Evolutionary conservation across 1,284 basidiomycete species (phyloP).

Genomic region (Leccinum subrobustum): DNA sequence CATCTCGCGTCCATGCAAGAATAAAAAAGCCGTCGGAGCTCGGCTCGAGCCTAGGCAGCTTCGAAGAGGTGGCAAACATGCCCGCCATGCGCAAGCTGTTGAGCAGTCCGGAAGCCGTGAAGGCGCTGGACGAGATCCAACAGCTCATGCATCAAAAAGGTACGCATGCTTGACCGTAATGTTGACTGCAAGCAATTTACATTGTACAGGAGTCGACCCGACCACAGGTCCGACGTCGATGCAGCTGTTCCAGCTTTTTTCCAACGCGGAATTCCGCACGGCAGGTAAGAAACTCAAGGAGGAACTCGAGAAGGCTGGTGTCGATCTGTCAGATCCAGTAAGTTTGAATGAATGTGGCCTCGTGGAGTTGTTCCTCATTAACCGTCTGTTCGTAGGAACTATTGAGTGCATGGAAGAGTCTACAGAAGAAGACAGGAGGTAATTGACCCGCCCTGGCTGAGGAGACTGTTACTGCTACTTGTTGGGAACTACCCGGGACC

Average conservation of each 20-base stretch:
- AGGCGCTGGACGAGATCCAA: slow-evolving; percentile 45
- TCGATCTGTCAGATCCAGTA: slow-evolving; percentile 50
- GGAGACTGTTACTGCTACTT: neutral
- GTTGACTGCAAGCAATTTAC: neutral
- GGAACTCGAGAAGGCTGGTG: slow-evolving; percentile 58
- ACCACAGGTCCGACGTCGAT: slow-evolving; percentile 47
- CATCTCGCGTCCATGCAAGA: slow-evolving; percentile 34
- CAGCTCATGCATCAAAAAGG: slow-evolving; percentile 51
- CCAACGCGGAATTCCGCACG: slow-evolving; percentile 51
- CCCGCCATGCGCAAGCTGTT: slow-evolving; percentile 48
- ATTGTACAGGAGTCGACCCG: slow-evolving; percentile 45
- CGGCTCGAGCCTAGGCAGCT: slow-evolving; percentile 37
- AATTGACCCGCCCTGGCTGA: slow-evolving; percentile 5
- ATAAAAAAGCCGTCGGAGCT: slow-evolving; percentile 35
- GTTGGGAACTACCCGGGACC: neutral
- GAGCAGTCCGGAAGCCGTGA: slow-evolving; percentile 48
- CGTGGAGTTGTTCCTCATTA: neutral
- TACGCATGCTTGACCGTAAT: slow-evolving; percentile 20
- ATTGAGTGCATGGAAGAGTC: slow-evolving; percentile 35
- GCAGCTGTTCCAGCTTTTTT: slow-evolving; percentile 51
- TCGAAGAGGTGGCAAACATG: slow-evolving; percentile 40
- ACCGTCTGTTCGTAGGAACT: slow-evolving; percentile 27
- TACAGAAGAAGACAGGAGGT: slow-evolving; percentile 31
- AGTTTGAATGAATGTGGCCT: slow-evolving; percentile 4
- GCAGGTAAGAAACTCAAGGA: slow-evolving; percentile 46